These are phyloP conservation scores for Trypanosoma platydactyli DNA, from an alignment of 208 protist genomes.

Conservation along the genomic window DNA sequence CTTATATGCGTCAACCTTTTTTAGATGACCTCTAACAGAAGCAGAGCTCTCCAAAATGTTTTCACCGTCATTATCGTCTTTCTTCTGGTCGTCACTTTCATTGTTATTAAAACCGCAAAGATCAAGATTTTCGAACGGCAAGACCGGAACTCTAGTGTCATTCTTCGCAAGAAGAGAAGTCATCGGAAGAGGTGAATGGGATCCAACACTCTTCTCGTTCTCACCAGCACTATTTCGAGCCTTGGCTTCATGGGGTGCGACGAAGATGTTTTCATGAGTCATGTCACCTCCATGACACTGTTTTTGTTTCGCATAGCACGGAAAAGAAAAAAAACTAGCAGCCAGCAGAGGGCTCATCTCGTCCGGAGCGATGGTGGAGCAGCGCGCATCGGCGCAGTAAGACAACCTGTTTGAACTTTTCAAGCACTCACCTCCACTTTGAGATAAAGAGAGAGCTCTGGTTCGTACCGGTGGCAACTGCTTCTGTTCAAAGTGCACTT, in stretches of 20 bases:
- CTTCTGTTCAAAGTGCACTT: background rate
- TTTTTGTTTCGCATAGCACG: constrained; percentile 5
- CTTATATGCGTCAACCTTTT: too few species aligned
- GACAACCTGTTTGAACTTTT: too few species aligned
- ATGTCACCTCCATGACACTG: too few species aligned
- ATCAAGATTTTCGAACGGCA: background rate
- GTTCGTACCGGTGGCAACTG: too few species aligned
- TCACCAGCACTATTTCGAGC: background rate
- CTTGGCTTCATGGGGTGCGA: background rate
- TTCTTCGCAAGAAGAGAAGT: background rate
- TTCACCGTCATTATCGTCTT: background rate
- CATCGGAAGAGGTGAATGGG: background rate
- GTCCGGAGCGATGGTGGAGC: background rate
- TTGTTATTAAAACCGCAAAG: background rate
- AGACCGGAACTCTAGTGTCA: too few species aligned
- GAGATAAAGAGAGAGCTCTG: too few species aligned
- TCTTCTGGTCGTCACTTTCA: background rate
- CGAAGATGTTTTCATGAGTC: background rate
- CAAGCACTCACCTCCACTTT: too few species aligned
- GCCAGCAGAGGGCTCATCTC: background rate
- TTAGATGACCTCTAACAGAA: too few species aligned
- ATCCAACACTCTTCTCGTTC: background rate
- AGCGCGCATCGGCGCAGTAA: background rate
- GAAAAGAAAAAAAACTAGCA: background rate
- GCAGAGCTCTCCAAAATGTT: too few species aligned